A percentile compares a stretch with the other conserved stretches of the same genome.
phyloP scores from a whole-genome alignment of 345 rosid genomes.

The Sonneratia caseolaris region DNA sequence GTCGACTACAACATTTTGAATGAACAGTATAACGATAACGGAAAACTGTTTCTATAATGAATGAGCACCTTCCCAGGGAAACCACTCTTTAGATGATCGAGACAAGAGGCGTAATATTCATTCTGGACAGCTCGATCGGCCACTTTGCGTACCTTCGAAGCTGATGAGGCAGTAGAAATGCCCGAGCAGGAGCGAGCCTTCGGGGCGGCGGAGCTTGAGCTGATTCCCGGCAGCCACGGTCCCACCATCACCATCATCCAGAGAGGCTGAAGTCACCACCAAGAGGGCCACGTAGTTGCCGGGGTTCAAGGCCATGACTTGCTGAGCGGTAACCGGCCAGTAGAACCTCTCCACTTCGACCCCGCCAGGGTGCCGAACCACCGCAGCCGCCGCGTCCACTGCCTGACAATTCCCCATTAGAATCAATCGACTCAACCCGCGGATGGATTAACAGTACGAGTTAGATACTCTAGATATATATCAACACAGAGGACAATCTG shows the following conservation, averaged over 20 bases:
- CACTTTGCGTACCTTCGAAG: constrained; percentile 44
- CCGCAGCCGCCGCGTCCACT: constrained; percentile 70
- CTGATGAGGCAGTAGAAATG: constrained; percentile 67
- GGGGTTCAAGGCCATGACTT: constrained; percentile 66
- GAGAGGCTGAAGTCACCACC: constrained; percentile 37
- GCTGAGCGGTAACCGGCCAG: constrained; percentile 61
- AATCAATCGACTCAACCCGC: not conserved
- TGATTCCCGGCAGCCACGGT: constrained; percentile 41
- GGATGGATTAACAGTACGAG: not conserved
- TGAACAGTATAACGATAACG: too few species aligned
- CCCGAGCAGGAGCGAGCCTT: constrained; percentile 61
- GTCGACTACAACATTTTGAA: too few species aligned
- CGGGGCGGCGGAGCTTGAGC: constrained; percentile 74
- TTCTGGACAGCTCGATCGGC: too few species aligned
- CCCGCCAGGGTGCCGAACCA: constrained; percentile 69
- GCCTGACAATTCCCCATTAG: constrained; percentile 89
- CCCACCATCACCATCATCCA: constrained; percentile 27
- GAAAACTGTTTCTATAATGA: too few species aligned
- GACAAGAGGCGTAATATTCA: too few species aligned
- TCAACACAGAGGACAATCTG: too few species aligned
- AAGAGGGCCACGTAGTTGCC: constrained; percentile 80
- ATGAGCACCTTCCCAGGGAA: too few species aligned
- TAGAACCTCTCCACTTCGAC: constrained; percentile 62
- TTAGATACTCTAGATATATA: not conserved
- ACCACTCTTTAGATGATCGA: too few species aligned